Conservation (phyloP, 139 green algal genomes). For the Coccomyxa sp. region DNA sequence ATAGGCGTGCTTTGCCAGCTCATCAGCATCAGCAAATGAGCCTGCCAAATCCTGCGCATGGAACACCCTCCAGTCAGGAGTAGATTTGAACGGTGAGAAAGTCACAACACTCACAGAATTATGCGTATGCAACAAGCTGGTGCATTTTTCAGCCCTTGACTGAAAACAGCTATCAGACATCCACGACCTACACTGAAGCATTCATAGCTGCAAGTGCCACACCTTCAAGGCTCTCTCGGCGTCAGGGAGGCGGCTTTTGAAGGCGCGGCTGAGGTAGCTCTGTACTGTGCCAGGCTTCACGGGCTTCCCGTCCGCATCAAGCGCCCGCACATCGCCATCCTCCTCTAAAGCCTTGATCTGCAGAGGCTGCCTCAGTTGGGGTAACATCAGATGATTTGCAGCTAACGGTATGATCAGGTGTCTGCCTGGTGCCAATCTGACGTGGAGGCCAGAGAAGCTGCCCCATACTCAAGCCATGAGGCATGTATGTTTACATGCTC, state of each 20-base stretch:
- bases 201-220: neutral
- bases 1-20: slow-evolving; percentile 27
- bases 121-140: too few species aligned
- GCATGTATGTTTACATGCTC: too few species aligned
- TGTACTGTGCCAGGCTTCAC: slow-evolving; percentile 19
- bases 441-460: too few species aligned
- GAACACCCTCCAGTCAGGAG: neutral
- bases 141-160: too few species aligned
- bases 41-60: slow-evolving; percentile 12
- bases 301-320: slow-evolving; percentile 6
- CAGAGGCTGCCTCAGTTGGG: neutral
- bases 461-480: too few species aligned
- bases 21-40: slow-evolving; percentile 1
- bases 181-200: neutral
- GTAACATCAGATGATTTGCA: neutral
- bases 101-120: too few species aligned
- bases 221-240: slow-evolving; percentile 21
- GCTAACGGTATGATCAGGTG: too few species aligned
- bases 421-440: too few species aligned
- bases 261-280: slow-evolving; percentile 28
- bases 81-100: too few species aligned
- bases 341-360: slow-evolving; percentile 5
- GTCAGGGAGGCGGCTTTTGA: slow-evolving; percentile 16
- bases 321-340: slow-evolving; percentile 12
- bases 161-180: too few species aligned